A percentile compares a stretch with the other conserved stretches of the same genome.
Evolutionary conservation across 1,284 basidiomycete species (phyloP).

Genomic region (Puccinia horiana): DNA sequence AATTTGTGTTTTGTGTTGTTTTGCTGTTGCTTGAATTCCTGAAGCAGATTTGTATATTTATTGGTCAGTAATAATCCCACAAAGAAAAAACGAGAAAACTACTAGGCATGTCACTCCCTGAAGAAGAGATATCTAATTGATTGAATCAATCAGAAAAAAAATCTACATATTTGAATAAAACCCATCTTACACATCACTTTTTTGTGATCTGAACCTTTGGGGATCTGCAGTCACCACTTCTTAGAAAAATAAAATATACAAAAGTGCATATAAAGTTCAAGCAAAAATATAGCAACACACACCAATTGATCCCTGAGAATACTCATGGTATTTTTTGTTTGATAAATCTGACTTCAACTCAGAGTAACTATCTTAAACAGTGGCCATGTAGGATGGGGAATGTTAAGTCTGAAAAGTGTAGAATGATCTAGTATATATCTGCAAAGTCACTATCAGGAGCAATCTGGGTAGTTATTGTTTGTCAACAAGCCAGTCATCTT

Average conservation of each 20-base stretch:
- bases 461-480: too few relatives aligned
- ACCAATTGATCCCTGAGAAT: not conserved
- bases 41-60: not conserved
- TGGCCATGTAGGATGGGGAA: too few relatives aligned
- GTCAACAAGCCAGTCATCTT: too few relatives aligned
- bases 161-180: not conserved
- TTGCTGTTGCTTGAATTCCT: not conserved
- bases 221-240: not conserved
- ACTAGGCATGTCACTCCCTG: not conserved
- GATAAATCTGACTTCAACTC: not conserved
- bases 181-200: not conserved
- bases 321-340: not conserved
- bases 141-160: not conserved
- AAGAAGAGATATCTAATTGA: not conserved
- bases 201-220: not conserved
- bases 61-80: not conserved
- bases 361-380: slow-evolving; percentile 12
- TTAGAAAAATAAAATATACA: not conserved
- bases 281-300: not conserved
- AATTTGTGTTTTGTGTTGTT: not conserved
- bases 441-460: too few relatives aligned
- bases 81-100: not conserved
- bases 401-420: too few relatives aligned
- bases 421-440: too few relatives aligned
- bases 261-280: not conserved